These are phyloP conservation scores for Kodamaea leandrae DNA, from an alignment of 805 yeast genomes.

Conservation along the genomic window DNA sequence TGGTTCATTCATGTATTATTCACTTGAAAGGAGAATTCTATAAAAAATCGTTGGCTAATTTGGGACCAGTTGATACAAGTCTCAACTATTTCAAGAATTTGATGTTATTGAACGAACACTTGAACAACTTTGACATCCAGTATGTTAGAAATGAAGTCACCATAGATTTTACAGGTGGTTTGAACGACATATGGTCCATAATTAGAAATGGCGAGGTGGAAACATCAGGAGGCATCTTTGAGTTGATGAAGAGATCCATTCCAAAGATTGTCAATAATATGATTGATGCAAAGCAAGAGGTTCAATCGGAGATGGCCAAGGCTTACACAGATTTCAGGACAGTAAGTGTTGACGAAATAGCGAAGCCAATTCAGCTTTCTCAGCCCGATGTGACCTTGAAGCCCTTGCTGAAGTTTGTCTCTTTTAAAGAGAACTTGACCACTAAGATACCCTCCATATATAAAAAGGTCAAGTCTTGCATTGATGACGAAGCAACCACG, in stretches of 20 bases:
- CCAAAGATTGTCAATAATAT: conserved; percentile 79
- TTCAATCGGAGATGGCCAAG: conserved; percentile 69
- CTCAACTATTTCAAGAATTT: conserved; percentile 72
- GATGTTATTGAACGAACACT: conserved; percentile 64
- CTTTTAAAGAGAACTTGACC: conserved; percentile 49
- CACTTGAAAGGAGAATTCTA: conserved; percentile 56
- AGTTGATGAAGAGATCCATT: conserved; percentile 61
- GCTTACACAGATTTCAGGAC: conserved; percentile 68
- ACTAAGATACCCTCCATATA: conserved; percentile 56
- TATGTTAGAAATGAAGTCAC: conserved; percentile 67
- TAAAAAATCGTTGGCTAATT: conserved; percentile 40
- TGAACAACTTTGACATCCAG: conserved; percentile 76
- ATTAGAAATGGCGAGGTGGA: conserved; percentile 34
- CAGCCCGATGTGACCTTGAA: conserved; percentile 14
- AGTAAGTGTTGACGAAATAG: conserved; percentile 42
- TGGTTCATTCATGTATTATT: conserved; percentile 71
- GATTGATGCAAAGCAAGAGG: conserved; percentile 72
- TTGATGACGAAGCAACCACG: conserved; percentile 7
- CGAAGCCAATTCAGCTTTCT: conserved; percentile 37
- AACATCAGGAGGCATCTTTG: conserved; percentile 37
- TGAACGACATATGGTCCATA: conserved; percentile 45
- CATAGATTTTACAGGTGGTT: conserved; percentile 75
- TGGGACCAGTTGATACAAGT: conserved; percentile 56
- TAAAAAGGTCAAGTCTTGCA: conserved; percentile 14
- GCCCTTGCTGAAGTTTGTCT: conserved; percentile 30